Evolutionary conservation across 257 asterid genomes (phyloP).

Genomic region (Echites panduratus): DNA sequence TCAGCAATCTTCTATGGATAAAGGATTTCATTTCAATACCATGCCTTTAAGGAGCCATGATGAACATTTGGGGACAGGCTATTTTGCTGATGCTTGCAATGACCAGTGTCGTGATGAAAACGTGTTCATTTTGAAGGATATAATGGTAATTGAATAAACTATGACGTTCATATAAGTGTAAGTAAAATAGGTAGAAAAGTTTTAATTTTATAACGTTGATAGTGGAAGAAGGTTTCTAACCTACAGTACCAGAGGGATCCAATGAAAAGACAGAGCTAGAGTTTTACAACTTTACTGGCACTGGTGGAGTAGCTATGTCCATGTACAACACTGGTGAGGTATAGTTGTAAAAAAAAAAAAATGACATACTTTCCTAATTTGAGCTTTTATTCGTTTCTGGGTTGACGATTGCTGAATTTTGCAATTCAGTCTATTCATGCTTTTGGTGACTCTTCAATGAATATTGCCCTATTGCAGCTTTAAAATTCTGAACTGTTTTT

Average conservation of each 20-base stretch:
- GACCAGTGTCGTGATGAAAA: constrained; percentile 38
- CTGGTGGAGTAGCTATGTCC: constrained; percentile 79
- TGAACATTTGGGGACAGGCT: constrained; percentile 27
- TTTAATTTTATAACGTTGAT: too few relatives aligned
- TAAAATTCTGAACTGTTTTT: background rate
- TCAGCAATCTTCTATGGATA: constrained; percentile 30
- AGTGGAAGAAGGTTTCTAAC: constrained; percentile 3
- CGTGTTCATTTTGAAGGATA: constrained; percentile 87
- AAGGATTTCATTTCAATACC: constrained; percentile 22
- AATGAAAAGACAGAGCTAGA: constrained; percentile 66
- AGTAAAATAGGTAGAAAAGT: too few relatives aligned
- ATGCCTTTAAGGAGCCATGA: constrained; percentile 32
- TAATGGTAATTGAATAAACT: constrained; percentile 55
- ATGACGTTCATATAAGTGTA: background rate
- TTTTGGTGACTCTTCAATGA: constrained; percentile 97
- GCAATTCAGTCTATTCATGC: constrained; percentile 65
- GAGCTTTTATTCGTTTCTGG: background rate
- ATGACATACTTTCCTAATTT: background rate
- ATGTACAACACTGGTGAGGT: constrained; percentile 99
- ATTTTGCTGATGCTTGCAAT: constrained; percentile 37
- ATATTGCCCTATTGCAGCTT: constrained; percentile 35
- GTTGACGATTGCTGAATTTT: constrained; percentile 4
- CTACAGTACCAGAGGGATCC: constrained; percentile 85
- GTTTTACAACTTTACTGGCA: constrained; percentile 84
- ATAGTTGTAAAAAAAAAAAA: constrained; percentile 21